These are phyloP conservation scores for Blakeslea trispora DNA, from an alignment of 371 early-diverging fungal species.

Conservation along the genomic window DNA sequence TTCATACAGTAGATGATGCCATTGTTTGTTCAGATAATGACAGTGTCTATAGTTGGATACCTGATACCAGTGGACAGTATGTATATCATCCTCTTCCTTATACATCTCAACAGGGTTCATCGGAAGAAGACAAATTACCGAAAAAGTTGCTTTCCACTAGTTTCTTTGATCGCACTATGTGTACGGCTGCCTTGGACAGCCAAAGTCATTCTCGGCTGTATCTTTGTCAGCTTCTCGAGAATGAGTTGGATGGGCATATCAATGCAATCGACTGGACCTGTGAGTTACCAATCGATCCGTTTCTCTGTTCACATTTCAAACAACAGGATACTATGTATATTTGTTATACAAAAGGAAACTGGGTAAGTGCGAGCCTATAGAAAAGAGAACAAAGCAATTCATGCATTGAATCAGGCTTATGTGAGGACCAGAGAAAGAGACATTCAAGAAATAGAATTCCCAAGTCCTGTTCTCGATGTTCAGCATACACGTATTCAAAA, in stretches of 20 bases:
- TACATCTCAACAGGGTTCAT: not conserved
- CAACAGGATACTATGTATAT: not conserved
- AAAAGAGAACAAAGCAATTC: too few species aligned
- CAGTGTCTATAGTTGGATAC: conserved; percentile 11
- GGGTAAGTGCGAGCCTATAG: not conserved
- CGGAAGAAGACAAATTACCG: too few species aligned
- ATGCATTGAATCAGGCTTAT: too few species aligned
- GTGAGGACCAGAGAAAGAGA: not conserved
- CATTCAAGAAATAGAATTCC: not conserved
- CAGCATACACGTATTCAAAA: not conserved
- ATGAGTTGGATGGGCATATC: not conserved
- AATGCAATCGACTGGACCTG: not conserved
- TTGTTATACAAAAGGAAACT: not conserved
- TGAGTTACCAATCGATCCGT: not conserved
- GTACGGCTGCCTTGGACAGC: not conserved
- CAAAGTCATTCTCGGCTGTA: not conserved
- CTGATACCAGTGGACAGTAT: not conserved
- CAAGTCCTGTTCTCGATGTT: not conserved
- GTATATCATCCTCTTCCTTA: conserved; percentile 1
- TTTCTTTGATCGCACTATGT: not conserved
- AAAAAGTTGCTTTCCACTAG: too few species aligned
- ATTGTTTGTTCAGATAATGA: conserved; percentile 15
- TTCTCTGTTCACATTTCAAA: not conserved
- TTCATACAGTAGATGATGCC: not conserved
- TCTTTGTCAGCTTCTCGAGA: not conserved